Base-by-base conservation (phyloP, 2,329 filamentous ascomycete genomes). In the Calonectria pseudoreteaudii region DNA sequence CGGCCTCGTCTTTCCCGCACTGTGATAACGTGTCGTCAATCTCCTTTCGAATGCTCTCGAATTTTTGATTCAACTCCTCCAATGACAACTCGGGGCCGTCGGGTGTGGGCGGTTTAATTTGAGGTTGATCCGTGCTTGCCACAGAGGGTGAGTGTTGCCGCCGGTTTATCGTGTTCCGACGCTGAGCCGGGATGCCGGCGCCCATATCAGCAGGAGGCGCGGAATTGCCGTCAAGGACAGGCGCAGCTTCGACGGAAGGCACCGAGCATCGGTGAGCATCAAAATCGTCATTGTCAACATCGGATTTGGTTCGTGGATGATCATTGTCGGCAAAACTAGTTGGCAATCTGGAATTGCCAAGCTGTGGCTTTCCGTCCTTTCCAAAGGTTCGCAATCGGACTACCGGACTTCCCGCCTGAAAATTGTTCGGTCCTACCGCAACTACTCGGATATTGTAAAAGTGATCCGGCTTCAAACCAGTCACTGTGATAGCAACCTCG, bases 371-470 rank as follows among this genome's bases (percentile, higher is more conserved):
- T 69, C 91, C 91, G 84, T 93, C 92, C 78, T 87, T 88, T 81
- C 87, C 90, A 83, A 90, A 93, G 60, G 97, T 98, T 79, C 94
- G 91, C 69, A 99, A 88, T 69, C 97, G 94, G 76, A 98, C 93
- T 47, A 97, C 92, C 7, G 92, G 90, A 83, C 97, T 98, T 47
- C 95, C 94, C 0, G 96, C 95, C 82, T 98, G 95, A 80, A 98
- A 98, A 84, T 97, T 97, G 78, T 96, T 95, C 36, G 93, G 91
- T 64, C 96, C 98, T 68, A 98, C 94, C 49, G 96, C 95, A 78
- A 98, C 94, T 68, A 98, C 95, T 74, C 96, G 93, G 34, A 99
- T 93, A 77, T 98, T 97, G 86, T 98, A 98, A 81, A 96, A 97
- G 80, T 94, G 94, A 77, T 94, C 93, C 0, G 97, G 95, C 79